phyloP scores from a whole-genome alignment of 805 yeast species.

The Yamadazyma sp. region DNA sequence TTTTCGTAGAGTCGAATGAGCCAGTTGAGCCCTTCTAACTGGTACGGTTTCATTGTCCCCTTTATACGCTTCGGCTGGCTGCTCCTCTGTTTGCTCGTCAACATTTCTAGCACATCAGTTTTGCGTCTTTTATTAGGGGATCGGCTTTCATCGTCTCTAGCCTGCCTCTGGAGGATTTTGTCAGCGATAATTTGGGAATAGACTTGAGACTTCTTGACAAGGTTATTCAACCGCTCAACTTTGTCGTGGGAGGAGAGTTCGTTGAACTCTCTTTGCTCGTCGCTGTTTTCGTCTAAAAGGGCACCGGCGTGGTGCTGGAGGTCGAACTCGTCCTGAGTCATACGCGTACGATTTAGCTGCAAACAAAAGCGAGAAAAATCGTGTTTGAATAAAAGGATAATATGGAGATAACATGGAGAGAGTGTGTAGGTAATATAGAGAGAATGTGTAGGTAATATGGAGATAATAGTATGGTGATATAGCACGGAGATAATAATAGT shows the following conservation, averaged over 20 bases:
- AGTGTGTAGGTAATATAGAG: too few species aligned
- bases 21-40: constrained; percentile 91
- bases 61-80: constrained; percentile 33
- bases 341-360: constrained; percentile 8
- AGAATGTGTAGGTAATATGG: too few species aligned
- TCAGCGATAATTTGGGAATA: constrained; percentile 86
- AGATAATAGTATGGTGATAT: too few species aligned
- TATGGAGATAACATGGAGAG: background rate
- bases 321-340: constrained; percentile 7
- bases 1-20: constrained; percentile 83
- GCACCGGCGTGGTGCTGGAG: constrained; percentile 2
- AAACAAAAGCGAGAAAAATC: background rate
- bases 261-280: constrained; percentile 39
- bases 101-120: constrained; percentile 8
- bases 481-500: too few species aligned
- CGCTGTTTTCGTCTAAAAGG: constrained; percentile 1
- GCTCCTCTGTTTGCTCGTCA: constrained; percentile 8
- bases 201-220: constrained; percentile 85
- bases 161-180: constrained; percentile 47
- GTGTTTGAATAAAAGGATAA: background rate
- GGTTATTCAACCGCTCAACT: constrained; percentile 62
- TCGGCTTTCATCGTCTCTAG: constrained; percentile 14
- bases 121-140: constrained; percentile 8
- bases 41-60: constrained; percentile 71
- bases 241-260: constrained; percentile 54